Evolutionary conservation across 148 eudicot species (phyloP), one percentile per base, ranked within the genome.

Genomic region (Oxyria digyna): DNA sequence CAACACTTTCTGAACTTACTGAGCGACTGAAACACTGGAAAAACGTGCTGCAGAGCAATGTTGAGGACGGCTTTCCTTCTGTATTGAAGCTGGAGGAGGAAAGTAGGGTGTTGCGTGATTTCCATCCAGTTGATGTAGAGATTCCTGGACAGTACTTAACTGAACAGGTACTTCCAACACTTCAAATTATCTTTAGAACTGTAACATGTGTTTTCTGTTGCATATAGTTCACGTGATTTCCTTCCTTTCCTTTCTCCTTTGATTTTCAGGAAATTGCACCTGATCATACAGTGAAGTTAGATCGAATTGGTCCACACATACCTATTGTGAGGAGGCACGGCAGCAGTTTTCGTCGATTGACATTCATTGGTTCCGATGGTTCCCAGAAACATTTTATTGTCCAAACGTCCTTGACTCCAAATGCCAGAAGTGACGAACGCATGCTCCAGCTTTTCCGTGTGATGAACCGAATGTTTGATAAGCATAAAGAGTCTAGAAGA

Each of bases 391-490:
- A 94, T 87, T 94, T 94, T 80, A 90, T 90, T 66, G 97, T 94
- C 65, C 97, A 94, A 77, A 88, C 97, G 40, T 91, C 99, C 38
- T 72, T 94, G 73, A 88, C 97, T 23, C 96, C 97, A 31, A 94
- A 89, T 80, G 99, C 97, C 40, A 88, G 97, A 75, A 94, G 97
- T 80, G 99, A 94, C 73, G 99, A 94, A 77, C 89, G 99, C 42
- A 94, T 94, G 78, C 87, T 94, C 77, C 99, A 94, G 71, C 89
- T 94, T 78, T 94, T 94, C 82, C 99, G 99, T 62, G 96, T 88
- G 38, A 87, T 94, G 96, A 94, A 91, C 69, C 83, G 81, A 65
- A 91, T 94, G 99, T 91, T 94, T 70, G 99, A 91, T 73, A 94
- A 91, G 83, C 97, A 94, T 78, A 91, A 94, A 78, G 99, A 94